Percentiles rank a stretch among this genome's conserved stretches.
Conservation (phyloP, 2,329 filamentous ascomycete species). For the Paecilomyces variotii region DNA sequence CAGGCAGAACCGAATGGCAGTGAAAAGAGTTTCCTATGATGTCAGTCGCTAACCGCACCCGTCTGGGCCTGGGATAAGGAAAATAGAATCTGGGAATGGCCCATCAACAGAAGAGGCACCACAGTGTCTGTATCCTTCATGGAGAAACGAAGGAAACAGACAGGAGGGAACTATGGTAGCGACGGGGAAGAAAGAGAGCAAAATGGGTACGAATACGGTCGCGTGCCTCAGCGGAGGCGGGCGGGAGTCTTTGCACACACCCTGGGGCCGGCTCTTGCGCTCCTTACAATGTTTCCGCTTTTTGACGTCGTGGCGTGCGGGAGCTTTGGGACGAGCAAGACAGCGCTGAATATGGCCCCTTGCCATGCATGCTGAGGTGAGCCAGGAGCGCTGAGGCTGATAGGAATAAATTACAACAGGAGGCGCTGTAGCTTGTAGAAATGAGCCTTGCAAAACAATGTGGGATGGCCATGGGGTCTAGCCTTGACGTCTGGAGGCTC, state of each 20-base stretch:
- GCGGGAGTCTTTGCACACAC: not conserved
- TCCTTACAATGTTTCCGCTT: not conserved
- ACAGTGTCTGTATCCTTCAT: not conserved
- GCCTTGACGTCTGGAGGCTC: not conserved
- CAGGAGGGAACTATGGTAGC: not conserved
- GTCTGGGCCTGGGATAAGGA: not conserved
- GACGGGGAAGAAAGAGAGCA: not conserved
- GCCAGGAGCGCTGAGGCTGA: not conserved
- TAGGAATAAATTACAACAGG: not conserved
- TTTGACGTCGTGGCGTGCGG: not conserved
- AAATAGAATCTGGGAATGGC: not conserved
- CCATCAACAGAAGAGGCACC: not conserved
- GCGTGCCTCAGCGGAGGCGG: not conserved
- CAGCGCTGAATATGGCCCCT: not conserved
- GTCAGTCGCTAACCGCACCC: not conserved
- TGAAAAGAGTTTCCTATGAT: constrained; percentile 1
- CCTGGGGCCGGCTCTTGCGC: not conserved
- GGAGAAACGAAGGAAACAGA: not conserved
- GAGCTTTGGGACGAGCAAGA: not conserved
- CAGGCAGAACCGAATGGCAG: not conserved
- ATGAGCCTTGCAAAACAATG: not conserved
- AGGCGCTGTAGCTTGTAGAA: not conserved
- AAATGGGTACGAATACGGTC: not conserved
- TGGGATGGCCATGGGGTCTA: not conserved
- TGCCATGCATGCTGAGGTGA: not conserved